Conservation (phyloP, 192 early-diverging fungal genomes). For the Coemansia sp. region DNA sequence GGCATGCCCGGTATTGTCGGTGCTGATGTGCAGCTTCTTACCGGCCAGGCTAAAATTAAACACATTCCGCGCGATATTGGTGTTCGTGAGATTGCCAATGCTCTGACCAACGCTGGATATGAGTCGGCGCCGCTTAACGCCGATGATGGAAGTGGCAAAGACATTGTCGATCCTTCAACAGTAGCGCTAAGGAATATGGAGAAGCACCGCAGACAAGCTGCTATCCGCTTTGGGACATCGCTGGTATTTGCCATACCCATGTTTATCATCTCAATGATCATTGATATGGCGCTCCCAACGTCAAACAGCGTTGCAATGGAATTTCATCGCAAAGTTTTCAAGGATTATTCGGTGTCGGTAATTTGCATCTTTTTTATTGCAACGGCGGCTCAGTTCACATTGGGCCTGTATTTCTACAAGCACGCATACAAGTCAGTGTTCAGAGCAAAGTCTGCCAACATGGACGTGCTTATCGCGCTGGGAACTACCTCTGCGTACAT, state of each 20-base stretch:
- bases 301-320: constrained; percentile 32
- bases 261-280: constrained; percentile 59
- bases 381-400: constrained; percentile 84
- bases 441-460: constrained; percentile 79
- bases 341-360: constrained; percentile 39
- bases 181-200: constrained; percentile 71
- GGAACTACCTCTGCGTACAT: constrained; percentile 83
- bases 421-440: constrained; percentile 76
- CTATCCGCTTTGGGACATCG: constrained; percentile 59
- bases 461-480: constrained; percentile 91
- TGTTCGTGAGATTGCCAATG: constrained; percentile 75
- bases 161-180: constrained; percentile 59
- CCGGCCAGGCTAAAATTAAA: constrained; percentile 68
- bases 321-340: constrained; percentile 47
- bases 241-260: constrained; percentile 80
- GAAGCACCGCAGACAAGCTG: constrained; percentile 78
- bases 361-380: constrained; percentile 71
- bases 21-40: constrained; percentile 77
- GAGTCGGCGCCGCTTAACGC: constrained; percentile 53
- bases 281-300: constrained; percentile 55
- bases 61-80: constrained; percentile 68
- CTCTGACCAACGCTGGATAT: constrained; percentile 76
- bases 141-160: constrained; percentile 39
- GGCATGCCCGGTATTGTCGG: constrained; percentile 64
- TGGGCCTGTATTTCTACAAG: constrained; percentile 79